Percentiles rank a stretch among this genome's conserved stretches.
These are phyloP conservation scores for Mortierella sp. DNA, from an alignment of 371 early-diverging fungal species.

Conservation along the genomic window DNA sequence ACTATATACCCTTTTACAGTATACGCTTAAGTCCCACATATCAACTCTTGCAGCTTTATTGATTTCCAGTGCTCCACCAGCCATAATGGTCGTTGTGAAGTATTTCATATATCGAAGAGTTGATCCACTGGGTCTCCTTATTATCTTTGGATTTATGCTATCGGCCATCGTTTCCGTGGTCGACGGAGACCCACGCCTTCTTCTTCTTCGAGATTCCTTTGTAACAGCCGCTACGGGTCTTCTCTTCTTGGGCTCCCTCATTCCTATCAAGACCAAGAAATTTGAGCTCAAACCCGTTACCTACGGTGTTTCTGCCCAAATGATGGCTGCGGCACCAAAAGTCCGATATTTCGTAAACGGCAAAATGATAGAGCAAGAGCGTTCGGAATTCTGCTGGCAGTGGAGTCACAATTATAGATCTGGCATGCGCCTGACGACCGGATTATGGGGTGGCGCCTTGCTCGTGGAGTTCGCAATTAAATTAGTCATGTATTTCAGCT, in stretches of 20 bases:
- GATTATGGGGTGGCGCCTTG: constrained; percentile 56
- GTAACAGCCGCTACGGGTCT: constrained; percentile 58
- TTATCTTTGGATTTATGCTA: constrained; percentile 60
- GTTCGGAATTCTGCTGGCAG: constrained; percentile 58
- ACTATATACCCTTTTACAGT: constrained; percentile 14
- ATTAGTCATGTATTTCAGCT: constrained; percentile 58
- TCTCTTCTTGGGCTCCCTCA: constrained; percentile 60
- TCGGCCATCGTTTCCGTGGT: constrained; percentile 61
- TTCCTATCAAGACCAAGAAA: constrained; percentile 59
- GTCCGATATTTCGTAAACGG: constrained; percentile 21
- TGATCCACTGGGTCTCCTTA: constrained; percentile 61
- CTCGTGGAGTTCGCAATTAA: constrained; percentile 57
- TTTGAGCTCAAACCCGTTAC: constrained; percentile 56
- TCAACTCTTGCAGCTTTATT: constrained; percentile 57
- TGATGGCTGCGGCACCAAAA: constrained; percentile 33
- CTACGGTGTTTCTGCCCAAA: constrained; percentile 61
- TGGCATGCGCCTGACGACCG: constrained; percentile 58
- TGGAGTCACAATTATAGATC: constrained; percentile 60
- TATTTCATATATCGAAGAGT: constrained; percentile 43
- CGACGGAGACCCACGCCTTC: constrained; percentile 62
- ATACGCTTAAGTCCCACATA: constrained; percentile 49
- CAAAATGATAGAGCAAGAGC: constrained; percentile 12
- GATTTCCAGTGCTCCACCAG: constrained; percentile 66
- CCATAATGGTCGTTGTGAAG: constrained; percentile 51
- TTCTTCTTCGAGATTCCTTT: constrained; percentile 63